Conservation (phyloP, 768 basidiomycete species). For the Lanmaoa pseudosensibilis region DNA sequence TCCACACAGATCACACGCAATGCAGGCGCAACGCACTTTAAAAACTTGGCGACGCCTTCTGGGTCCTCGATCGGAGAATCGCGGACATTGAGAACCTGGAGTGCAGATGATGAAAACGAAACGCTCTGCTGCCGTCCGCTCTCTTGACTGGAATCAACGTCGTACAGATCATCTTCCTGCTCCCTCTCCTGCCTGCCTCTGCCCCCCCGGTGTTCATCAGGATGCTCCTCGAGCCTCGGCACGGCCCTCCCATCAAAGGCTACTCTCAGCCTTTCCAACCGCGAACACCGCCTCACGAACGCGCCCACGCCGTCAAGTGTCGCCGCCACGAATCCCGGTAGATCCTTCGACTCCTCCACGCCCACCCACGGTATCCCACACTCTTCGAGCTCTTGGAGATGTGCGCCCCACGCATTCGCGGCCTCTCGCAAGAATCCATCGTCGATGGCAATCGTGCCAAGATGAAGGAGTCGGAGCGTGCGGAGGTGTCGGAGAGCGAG, state of each 20-base stretch:
- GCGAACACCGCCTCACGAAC: constrained; percentile 19
- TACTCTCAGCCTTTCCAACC: constrained; percentile 18
- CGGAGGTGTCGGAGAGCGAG: constrained; percentile 22
- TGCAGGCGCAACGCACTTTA: constrained; percentile 24
- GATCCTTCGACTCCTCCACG: constrained; percentile 12
- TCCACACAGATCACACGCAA: constrained; percentile 28
- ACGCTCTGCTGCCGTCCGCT: neutral
- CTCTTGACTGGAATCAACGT: neutral
- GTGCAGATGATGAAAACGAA: neutral
- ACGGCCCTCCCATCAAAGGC: constrained; percentile 28
- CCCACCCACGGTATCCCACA: constrained; percentile 30
- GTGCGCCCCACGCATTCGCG: constrained; percentile 27
- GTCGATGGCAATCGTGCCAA: constrained; percentile 30
- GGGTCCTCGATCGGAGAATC: constrained; percentile 29
- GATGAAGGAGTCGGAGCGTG: constrained; percentile 23
- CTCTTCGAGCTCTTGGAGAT: constrained; percentile 28
- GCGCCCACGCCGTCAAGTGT: constrained; percentile 26
- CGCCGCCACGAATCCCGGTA: constrained; percentile 12
- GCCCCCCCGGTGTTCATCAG: neutral
- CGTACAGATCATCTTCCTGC: neutral
- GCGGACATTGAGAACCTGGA: constrained; percentile 30
- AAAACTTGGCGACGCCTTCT: constrained; percentile 26
- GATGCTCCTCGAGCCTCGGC: neutral
- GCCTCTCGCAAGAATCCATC: constrained; percentile 28
- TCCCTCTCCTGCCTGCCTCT: neutral